Conservation (phyloP, 768 basidiomycete genomes). For the Pleurotus cornucopiae region DNA sequence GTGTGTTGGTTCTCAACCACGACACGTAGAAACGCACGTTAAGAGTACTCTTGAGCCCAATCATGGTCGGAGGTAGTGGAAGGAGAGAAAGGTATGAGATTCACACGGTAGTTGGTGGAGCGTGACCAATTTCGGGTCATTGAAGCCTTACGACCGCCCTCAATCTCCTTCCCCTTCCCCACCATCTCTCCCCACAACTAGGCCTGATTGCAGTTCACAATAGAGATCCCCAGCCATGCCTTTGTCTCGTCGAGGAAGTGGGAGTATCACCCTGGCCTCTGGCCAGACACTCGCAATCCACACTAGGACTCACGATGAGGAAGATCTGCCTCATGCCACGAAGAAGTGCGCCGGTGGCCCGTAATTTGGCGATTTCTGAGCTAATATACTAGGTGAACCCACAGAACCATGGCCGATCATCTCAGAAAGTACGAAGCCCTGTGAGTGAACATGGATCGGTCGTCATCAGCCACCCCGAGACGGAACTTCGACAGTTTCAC, state of each 20-base stretch:
- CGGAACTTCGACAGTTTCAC: slow-evolving; percentile 54
- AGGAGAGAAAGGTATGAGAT: slow-evolving; percentile 8
- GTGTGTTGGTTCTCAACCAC: neutral
- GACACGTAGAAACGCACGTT: slow-evolving; percentile 53
- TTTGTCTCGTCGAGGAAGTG: slow-evolving; percentile 73
- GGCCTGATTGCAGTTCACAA: slow-evolving; percentile 5
- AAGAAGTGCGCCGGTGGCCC: slow-evolving; percentile 60
- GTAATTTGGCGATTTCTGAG: neutral
- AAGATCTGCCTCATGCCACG: slow-evolving; percentile 88
- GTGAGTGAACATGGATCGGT: slow-evolving; percentile 41
- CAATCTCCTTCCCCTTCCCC: neutral
- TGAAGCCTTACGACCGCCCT: slow-evolving; percentile 4
- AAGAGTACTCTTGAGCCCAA: slow-evolving; percentile 90
- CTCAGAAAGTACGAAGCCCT: slow-evolving; percentile 85
- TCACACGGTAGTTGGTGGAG: slow-evolving; percentile 9
- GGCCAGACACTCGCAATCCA: slow-evolving; percentile 84
- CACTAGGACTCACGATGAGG: slow-evolving; percentile 83
- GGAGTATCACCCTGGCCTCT: slow-evolving; percentile 63
- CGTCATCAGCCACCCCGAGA: slow-evolving; percentile 8
- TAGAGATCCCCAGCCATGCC: slow-evolving; percentile 39
- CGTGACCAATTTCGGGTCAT: slow-evolving; percentile 14
- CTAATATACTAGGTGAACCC: slow-evolving; percentile 11
- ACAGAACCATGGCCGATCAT: slow-evolving; percentile 90
- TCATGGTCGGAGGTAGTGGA: slow-evolving; percentile 49
- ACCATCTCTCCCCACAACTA: slow-evolving; percentile 5